Base-by-base conservation (phyloP, 1,284 basidiomycete genomes). In the Polyporus tsugae region DNA sequence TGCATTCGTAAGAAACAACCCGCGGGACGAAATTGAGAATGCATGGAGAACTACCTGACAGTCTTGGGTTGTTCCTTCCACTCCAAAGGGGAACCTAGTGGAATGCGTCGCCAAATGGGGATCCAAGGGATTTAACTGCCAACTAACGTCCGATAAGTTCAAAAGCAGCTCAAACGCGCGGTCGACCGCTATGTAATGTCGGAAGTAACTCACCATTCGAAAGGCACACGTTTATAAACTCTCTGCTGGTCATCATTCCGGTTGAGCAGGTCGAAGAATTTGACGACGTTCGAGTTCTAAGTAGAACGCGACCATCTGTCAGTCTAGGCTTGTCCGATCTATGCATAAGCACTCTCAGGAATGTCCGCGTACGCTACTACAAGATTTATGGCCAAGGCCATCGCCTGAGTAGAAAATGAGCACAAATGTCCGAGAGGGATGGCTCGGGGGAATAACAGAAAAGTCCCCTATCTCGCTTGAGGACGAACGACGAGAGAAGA, bases 251-350 rank as follows among this genome's bases (percentile, higher is more conserved):
- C 77, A 72, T 87, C 83, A 36, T 84, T 83, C 75, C 89, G 89
- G 74, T 84, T 84, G 44, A 89, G 80, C 75, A 86, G 76, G 5
- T 83, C 80, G 79, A 87, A 87, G 67, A 91, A 78, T 65, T 87
- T 81, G 33, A 89, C 84, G 64, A 91, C 84, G 69, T 90, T 90
- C 19, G 88, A 89, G 78, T 90, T 90, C 79, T 81, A 85, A 3
- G n/a, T 29, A 29, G 29, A 29, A 29, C 29, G 29, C 29, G 29
- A 29, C 29, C 29, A 29, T 29, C 29, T 29, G 29, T 29, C 29
- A 29, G 29, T 29, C 29, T 29, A 29, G 29, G 29, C 29, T 29
- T 29, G 29, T n/a, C n/a, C n/a, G n/a, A n/a, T 29, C 1, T 29
- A 29, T 29, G 29, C 29, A 29, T 29, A 39, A 39, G n/a, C 6